Evolutionary conservation across 2,329 filamentous ascomycete genomes (phyloP).

Genomic region (Amesomyces nigricolor): DNA sequence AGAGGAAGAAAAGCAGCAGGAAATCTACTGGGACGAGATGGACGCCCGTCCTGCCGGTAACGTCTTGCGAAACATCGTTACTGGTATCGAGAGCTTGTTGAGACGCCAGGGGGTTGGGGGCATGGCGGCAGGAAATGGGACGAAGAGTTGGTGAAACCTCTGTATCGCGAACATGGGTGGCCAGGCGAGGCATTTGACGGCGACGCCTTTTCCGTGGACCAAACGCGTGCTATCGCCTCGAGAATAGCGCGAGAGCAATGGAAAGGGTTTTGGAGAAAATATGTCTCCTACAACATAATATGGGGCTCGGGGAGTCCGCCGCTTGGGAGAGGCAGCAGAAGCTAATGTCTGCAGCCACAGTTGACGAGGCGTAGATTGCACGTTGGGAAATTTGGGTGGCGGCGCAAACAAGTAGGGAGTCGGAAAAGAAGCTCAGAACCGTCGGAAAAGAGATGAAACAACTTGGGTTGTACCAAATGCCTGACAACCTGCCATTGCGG

Average conservation of each 20-base stretch:
- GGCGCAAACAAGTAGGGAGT: not conserved
- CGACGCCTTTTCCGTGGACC: slow-evolving; percentile 22
- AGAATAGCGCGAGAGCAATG: not conserved
- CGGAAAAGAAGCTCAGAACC: not conserved
- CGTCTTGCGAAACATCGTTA: slow-evolving; percentile 22
- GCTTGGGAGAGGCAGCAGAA: not conserved
- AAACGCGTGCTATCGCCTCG: not conserved
- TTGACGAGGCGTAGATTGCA: slow-evolving; percentile 15
- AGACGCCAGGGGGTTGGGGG: slow-evolving; percentile 16
- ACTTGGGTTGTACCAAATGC: too few relatives aligned
- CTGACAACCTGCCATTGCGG: not conserved
- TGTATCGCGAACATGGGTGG: slow-evolving; percentile 25
- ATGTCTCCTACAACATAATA: not conserved
- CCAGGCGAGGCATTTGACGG: slow-evolving; percentile 20
- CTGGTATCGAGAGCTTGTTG: slow-evolving; percentile 21
- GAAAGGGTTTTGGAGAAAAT: not conserved
- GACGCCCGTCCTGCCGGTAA: slow-evolving; percentile 8
- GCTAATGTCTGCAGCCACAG: not conserved
- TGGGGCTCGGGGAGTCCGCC: too few relatives aligned
- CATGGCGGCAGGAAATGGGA: slow-evolving; percentile 3
- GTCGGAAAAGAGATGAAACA: not conserved
- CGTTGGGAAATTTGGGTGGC: slow-evolving; percentile 10
- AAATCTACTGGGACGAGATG: slow-evolving; percentile 11
- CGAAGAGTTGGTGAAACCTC: slow-evolving; percentile 4
- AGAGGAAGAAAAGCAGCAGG: not conserved